A percentile compares a stretch with the other conserved stretches of the same genome.
phyloP scores from a whole-genome alignment of 345 rosid species.

The Pistacia vera region DNA sequence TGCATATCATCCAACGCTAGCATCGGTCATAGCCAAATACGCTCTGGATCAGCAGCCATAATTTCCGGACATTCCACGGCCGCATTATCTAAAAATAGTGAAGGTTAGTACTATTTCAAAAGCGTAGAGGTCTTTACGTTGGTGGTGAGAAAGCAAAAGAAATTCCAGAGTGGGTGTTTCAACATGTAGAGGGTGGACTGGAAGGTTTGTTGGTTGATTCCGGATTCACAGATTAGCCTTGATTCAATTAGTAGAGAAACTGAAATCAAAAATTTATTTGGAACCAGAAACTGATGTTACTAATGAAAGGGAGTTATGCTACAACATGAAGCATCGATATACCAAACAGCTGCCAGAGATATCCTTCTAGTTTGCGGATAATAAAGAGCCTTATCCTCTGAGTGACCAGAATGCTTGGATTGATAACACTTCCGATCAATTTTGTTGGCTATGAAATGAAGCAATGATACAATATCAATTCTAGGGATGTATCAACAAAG shows the following conservation, averaged over 20 bases:
- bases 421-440: background rate
- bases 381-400: background rate
- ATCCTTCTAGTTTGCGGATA: no score
- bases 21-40: background rate
- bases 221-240: background rate
- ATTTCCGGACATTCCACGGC: background rate
- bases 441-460: background rate
- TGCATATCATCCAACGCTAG: background rate
- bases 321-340: background rate
- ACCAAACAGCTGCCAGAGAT: background rate
- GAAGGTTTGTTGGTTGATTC: slow-evolving; percentile 14
- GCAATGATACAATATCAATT: background rate
- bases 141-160: no score
- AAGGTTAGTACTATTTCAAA: no score
- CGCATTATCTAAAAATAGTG: background rate
- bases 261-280: background rate
- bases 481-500: slow-evolving; percentile 4
- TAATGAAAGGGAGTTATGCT: background rate
- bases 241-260: background rate
- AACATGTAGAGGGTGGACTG: background rate
- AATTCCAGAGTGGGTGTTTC: background rate
- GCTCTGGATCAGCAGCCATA: background rate
- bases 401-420: background rate
- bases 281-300: background rate
- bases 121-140: slow-evolving; percentile 1